Evolutionary conservation across 257 asterid species (phyloP), one percentile per base, ranked within the genome.

Genomic region (Pogostemon cablin): DNA sequence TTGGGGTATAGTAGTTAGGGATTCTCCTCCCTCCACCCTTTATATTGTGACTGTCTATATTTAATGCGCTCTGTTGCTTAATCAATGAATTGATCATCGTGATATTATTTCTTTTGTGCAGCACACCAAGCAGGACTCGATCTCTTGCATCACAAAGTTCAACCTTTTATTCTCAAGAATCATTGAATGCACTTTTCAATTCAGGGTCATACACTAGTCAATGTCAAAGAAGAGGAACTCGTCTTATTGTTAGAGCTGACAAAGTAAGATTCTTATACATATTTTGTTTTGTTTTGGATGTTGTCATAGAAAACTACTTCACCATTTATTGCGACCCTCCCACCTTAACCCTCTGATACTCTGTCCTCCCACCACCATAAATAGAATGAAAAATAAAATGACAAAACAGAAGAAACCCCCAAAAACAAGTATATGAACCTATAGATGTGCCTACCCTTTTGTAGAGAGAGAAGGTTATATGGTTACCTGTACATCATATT

Each of bases 211-310:
- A 17, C 82, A 81, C 55, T 42, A 81, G 41, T 74, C 65, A 81
- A 50, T 72, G 80, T 60, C 90, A 62, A 70, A 81, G 81, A 47
- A 90, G 95, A 77, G 90, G 92, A 60, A 58, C 84, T 68, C 81
- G 84, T 12, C 79, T 95, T 62, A 72, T 87, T 64, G 95, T 89
- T 82, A 89, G 99, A 84, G 98, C 99, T 71, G 91, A 83, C 20
- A 81, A 75, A 63, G 99, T 95, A 73, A 85, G 96, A 76, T 60
- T 42, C 52, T 71, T 62, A 25, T 25, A 43, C 3, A 9, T 15
- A 15, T 15, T 15, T 35, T 62, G 17, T 17, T 42, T 34, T 34
- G 57, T 52, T 53, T 72, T 68, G 9, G 12, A 50, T 55, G 17
- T n/a, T 54, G 37, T n/a, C 15, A 38, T 49, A 43, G 8, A 65